Conservation (phyloP, 1,284 basidiomycete genomes). For the Jaminaea rosea region DNA sequence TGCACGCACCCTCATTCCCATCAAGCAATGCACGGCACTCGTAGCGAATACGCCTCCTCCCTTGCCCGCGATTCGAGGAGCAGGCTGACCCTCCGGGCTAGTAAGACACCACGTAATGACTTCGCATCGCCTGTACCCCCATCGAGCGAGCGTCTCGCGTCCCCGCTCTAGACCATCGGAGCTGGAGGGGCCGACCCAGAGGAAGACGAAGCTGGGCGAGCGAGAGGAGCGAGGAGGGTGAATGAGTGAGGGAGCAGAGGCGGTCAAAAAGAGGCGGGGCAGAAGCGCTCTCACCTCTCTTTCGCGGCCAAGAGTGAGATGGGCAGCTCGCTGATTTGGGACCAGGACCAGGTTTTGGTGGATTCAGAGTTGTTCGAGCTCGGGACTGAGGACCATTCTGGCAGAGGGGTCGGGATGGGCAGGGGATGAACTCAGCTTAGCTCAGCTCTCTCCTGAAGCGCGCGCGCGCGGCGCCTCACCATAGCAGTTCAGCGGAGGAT, state of each 20-base stretch:
- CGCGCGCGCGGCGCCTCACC: constrained; percentile 23
- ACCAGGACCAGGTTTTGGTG: constrained; percentile 61
- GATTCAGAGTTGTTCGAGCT: not conserved
- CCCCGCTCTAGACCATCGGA: constrained; percentile 85
- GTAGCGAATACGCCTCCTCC: not conserved
- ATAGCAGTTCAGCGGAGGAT: constrained; percentile 62
- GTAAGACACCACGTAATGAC: constrained; percentile 58
- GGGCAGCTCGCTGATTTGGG: constrained; percentile 68
- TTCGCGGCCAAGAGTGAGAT: constrained; percentile 77
- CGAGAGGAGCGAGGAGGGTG: not conserved
- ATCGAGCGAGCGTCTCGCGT: constrained; percentile 76
- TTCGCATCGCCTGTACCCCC: constrained; percentile 92
- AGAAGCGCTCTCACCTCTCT: constrained; percentile 16
- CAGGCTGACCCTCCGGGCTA: not conserved
- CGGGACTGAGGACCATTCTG: constrained; percentile 1
- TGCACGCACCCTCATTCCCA: no score
- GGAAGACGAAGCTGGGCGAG: constrained; percentile 64
- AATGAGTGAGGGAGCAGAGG: not conserved
- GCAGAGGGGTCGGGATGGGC: not conserved
- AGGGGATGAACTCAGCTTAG: no score
- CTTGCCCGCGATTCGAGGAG: not conserved
- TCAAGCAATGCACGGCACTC: constrained; percentile 63
- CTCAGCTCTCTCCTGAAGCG: no score
- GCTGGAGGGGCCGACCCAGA: constrained; percentile 91
- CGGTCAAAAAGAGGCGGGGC: no score